Evolutionary conservation across 1,139 yeast genomes (phyloP).

Genomic region (Hansenula lynferdii): DNA sequence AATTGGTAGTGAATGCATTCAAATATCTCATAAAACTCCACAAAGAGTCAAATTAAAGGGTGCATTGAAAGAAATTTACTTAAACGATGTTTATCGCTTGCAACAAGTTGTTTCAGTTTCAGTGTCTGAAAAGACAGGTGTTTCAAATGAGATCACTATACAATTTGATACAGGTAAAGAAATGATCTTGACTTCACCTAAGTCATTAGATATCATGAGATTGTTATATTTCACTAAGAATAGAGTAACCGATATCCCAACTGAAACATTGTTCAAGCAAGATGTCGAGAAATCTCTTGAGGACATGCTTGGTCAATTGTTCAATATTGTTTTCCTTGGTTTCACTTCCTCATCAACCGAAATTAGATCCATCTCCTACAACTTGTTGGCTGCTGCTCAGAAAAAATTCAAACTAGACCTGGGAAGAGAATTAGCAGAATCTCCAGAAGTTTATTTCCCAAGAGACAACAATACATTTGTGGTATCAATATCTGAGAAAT

Average conservation of each 20-base stretch:
- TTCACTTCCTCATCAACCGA: conserved; percentile 54
- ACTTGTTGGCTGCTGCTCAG: conserved; percentile 59
- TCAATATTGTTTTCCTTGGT: conserved; percentile 66
- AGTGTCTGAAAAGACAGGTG: conserved; percentile 45
- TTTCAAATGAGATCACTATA: conserved; percentile 55
- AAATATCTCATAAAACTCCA: conserved; percentile 40
- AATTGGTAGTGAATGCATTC: conserved; percentile 68
- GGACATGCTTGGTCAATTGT: conserved; percentile 47
- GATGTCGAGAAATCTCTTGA: conserved; percentile 20
- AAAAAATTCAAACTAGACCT: conserved; percentile 56
- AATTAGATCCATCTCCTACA: conserved; percentile 60
- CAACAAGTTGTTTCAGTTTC: conserved; percentile 49
- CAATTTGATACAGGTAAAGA: conserved; percentile 39
- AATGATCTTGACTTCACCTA: conserved; percentile 52
- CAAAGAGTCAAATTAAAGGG: conserved; percentile 31
- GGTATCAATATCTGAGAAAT: conserved; percentile 50
- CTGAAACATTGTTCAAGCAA: conserved; percentile 9
- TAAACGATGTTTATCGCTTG: conserved; percentile 50
- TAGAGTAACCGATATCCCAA: conserved; percentile 18
- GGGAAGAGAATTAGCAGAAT: conserved; percentile 52
- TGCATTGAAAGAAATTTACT: conserved; percentile 32
- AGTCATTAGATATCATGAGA: conserved; percentile 64
- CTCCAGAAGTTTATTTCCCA: conserved; percentile 69
- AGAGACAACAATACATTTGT: conserved; percentile 64
- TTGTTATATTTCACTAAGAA: conserved; percentile 57